Evolutionary conservation across 1,139 yeast species (phyloP).

Genomic region (Geotrichum macrosporum): DNA sequence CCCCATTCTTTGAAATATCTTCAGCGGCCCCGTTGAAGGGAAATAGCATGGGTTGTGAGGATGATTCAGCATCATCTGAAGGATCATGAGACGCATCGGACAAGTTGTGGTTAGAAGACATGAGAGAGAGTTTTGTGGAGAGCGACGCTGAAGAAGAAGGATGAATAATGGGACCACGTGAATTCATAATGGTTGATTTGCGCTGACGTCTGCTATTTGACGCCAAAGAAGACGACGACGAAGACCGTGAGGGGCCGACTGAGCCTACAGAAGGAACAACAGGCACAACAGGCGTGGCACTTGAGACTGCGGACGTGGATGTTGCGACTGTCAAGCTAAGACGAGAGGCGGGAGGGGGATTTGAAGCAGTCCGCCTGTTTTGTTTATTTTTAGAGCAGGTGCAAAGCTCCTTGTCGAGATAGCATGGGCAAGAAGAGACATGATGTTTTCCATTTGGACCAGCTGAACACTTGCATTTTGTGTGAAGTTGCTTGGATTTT

Average conservation of each 20-base stretch:
- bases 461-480: conserved; percentile 66
- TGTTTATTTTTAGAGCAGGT: conserved; percentile 48
- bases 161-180: conserved; percentile 6
- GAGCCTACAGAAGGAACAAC: conserved; percentile 1
- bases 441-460: conserved; percentile 45
- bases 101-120: neutral
- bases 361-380: conserved; percentile 7
- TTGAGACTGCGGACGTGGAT: conserved; percentile 2
- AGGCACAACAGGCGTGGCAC: no score
- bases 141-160: conserved; percentile 16
- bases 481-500: conserved; percentile 63
- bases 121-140: conserved; percentile 9
- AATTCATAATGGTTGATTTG: conserved; percentile 11
- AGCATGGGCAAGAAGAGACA: conserved; percentile 50
- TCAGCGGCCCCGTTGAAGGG: conserved; percentile 7
- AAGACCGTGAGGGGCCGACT: conserved; percentile 4
- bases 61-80: neutral
- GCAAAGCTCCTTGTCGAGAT: conserved; percentile 52
- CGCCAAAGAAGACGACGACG: conserved; percentile 11
- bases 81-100: neutral
- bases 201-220: conserved; percentile 5
- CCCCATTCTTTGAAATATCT: conserved; percentile 5
- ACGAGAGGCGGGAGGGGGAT: conserved; percentile 11
- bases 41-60: conserved; percentile 13
- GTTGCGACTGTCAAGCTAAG: conserved; percentile 2